These are phyloP conservation scores for Russula dissimulans DNA, from an alignment of 768 basidiomycete genomes.

Conservation along the genomic window DNA sequence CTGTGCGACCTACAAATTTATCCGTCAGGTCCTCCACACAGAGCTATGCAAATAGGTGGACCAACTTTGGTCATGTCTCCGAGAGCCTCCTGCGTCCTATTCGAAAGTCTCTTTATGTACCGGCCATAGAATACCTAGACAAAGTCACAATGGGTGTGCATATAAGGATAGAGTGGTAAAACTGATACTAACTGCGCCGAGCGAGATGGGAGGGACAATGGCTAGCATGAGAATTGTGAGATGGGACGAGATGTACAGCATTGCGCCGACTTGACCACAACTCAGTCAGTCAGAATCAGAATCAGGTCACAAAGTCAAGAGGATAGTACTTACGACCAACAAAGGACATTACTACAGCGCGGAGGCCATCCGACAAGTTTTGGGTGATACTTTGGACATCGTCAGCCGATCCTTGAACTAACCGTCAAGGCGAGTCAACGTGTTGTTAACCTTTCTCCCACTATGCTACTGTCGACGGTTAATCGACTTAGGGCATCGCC, in stretches of 20 bases:
- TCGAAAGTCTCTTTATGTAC: slow-evolving; percentile 86
- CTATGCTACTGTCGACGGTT: slow-evolving; percentile 85
- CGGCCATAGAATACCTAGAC: slow-evolving; percentile 87
- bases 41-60: not conserved
- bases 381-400: slow-evolving; percentile 49
- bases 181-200: slow-evolving; percentile 61
- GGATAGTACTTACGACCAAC: slow-evolving; percentile 63
- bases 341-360: slow-evolving; percentile 86
- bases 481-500: slow-evolving; percentile 90
- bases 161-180: not conserved
- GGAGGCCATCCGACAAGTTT: slow-evolving; percentile 70
- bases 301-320: not conserved
- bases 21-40: not conserved
- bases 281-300: not conserved
- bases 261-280: slow-evolving; percentile 62
- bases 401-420: not conserved
- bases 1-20: slow-evolving; percentile 57
- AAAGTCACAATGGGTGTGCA: slow-evolving; percentile 15
- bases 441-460: slow-evolving; percentile 72
- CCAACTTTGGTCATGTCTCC: slow-evolving; percentile 82
- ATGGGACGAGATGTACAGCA: slow-evolving; percentile 87
- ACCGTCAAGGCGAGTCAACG: not conserved
- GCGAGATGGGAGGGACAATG: slow-evolving; percentile 80
- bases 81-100: slow-evolving; percentile 86
- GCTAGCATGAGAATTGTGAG: slow-evolving; percentile 88